A percentile compares a stretch with the other conserved stretches of the same genome.
These are phyloP conservation scores for Boletus rubropictus DNA, from an alignment of 768 basidiomycete species.

Conservation along the genomic window DNA sequence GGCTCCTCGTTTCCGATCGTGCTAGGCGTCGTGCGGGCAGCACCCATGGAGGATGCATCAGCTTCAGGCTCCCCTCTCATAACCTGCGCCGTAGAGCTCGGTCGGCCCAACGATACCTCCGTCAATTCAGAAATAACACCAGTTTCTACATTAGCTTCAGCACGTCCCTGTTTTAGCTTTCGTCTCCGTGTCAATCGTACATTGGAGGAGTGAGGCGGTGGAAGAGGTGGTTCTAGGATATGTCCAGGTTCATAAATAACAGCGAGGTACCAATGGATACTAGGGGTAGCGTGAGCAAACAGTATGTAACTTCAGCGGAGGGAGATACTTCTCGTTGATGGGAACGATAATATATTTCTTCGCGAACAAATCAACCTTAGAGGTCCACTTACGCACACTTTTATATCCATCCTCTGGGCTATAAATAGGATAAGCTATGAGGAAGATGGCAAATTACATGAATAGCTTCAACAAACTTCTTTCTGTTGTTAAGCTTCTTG, in stretches of 20 bases:
- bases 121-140: background rate
- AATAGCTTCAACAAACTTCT: conserved; percentile 39
- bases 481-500: conserved; percentile 72
- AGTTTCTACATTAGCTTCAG: conserved; percentile 2
- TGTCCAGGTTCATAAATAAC: conserved; percentile 81
- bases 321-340: conserved; percentile 87
- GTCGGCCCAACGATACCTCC: conserved; percentile 1
- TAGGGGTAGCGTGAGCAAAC: conserved; percentile 29
- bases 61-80: conserved; percentile 9
- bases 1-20: conserved; percentile 12
- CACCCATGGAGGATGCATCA: conserved; percentile 13
- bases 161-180: conserved; percentile 15
- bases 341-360: conserved; percentile 94
- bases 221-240: conserved; percentile 47
- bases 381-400: conserved; percentile 91
- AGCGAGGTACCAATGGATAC: conserved; percentile 95
- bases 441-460: background rate
- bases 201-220: conserved; percentile 9
- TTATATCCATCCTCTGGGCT: conserved; percentile 65
- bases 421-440: conserved; percentile 16
- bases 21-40: conserved; percentile 22
- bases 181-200: conserved; percentile 20
- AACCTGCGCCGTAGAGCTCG: background rate
- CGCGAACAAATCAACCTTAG: conserved; percentile 77
- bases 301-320: background rate